Evolutionary conservation across 306 rosid species (phyloP), one percentile per base, ranked within the genome.

Genomic region (Citrullus mucosospermus): DNA sequence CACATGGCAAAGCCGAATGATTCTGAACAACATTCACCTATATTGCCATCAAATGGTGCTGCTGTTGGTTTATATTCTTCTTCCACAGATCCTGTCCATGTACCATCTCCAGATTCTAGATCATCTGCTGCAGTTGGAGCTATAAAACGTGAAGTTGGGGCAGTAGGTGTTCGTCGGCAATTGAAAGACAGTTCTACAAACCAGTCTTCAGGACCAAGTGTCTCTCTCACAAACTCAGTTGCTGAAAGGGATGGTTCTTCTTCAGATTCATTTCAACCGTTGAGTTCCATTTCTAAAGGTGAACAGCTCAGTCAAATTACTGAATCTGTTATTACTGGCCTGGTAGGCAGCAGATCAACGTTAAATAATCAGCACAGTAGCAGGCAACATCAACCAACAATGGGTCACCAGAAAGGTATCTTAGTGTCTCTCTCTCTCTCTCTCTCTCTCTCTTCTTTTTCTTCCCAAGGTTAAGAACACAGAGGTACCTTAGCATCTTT

Each of bases 71-170:
- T 96, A 79, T 93, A 96, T 91, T 91, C 96, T 57, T 96, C 99
- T 83, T 86, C 98, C 59, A 91, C 94, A 22, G 99, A 96, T 88
- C 99, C 99, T 22, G 99, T 96, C 79, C 99, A 96, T 76, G 98
- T 96, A 69, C 99, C 99, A 63, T 92, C 99, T 78, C 98, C 98
- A 58, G 98, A 96, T 90, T 90, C 97, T 76, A 88, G 97, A 85
- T 84, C 96, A 57, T 88, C 92, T 56, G 96, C 93, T 71, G 81
- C 85, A 84, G 93, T 94, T 83, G 99, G 99, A 76, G 98, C 99
- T 41, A 96, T 96, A 80, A 90, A 90, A 85, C 98, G 99, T 71
- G 99, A 92, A 82, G 97, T 96, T 68, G 98, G 98, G 83, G 92
- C 91, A 20, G 97, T 88, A 71, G 98, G 99, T 57, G 87, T 89